phyloP scores from a whole-genome alignment of 441 rosid genomes.

The Erysimum cheiri region DNA sequence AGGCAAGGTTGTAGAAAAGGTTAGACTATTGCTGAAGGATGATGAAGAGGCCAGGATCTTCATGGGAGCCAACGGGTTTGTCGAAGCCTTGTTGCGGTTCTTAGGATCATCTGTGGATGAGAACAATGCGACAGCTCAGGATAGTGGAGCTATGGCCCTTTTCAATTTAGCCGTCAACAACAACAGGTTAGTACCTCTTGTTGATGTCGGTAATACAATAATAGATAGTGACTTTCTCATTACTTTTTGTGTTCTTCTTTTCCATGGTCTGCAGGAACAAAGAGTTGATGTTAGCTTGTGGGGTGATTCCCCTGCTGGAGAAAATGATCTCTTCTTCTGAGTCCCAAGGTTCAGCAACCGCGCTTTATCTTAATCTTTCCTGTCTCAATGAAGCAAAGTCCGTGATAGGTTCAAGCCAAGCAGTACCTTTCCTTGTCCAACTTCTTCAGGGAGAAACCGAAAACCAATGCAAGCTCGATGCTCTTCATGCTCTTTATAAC shows the following conservation, averaged over 20 bases:
- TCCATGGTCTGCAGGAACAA: constrained; percentile 72
- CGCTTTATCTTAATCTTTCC: constrained; percentile 91
- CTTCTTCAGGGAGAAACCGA: constrained; percentile 62
- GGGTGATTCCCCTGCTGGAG: constrained; percentile 76
- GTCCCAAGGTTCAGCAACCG: constrained; percentile 76
- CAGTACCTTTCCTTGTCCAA: constrained; percentile 74
- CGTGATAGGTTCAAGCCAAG: constrained; percentile 78
- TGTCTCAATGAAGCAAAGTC: constrained; percentile 84
- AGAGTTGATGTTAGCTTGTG: constrained; percentile 79
- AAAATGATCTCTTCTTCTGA: constrained; percentile 65
- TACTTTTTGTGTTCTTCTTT: constrained; percentile 20
- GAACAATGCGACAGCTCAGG: constrained; percentile 61
- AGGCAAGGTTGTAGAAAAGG: constrained; percentile 70
- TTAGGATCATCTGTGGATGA: constrained; percentile 64
- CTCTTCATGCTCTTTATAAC: constrained; percentile 90
- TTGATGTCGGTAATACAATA: constrained; percentile 4
- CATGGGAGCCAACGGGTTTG: constrained; percentile 92
- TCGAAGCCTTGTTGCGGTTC: constrained; percentile 73
- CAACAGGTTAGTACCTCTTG: constrained; percentile 68
- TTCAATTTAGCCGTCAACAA: constrained; percentile 97
- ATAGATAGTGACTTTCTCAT: constrained; percentile 26
- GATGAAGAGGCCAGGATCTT: constrained; percentile 91
- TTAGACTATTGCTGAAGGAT: constrained; percentile 81
- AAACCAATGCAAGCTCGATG: constrained; percentile 87
- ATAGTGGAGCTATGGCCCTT: constrained; percentile 91